Evolutionary conservation across 148 eudicot species (phyloP).

Genomic region (Heliosperma pusillum): DNA sequence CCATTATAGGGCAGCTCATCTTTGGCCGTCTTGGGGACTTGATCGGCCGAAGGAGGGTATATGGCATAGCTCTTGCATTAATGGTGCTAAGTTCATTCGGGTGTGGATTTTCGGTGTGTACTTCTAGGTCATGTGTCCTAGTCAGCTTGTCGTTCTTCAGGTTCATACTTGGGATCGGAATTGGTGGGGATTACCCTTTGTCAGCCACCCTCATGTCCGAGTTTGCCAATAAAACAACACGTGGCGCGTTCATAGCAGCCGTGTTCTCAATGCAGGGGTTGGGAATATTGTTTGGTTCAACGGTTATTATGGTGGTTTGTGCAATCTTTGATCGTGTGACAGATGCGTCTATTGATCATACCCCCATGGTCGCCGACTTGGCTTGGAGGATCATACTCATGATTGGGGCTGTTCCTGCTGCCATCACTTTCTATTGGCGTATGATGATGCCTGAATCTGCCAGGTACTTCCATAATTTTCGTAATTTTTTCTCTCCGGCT

Average conservation of each 20-base stretch:
- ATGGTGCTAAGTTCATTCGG: slow-evolving; percentile 55
- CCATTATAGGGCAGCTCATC: slow-evolving; percentile 44
- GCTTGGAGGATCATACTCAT: slow-evolving; percentile 62
- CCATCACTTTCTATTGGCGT: slow-evolving; percentile 60
- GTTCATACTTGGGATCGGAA: slow-evolving; percentile 49
- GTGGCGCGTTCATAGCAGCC: slow-evolving; percentile 59
- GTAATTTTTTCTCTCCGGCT: too few species aligned
- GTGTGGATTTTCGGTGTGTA: slow-evolving; percentile 50
- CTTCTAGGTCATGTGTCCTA: slow-evolving; percentile 30
- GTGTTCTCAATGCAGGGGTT: slow-evolving; percentile 73
- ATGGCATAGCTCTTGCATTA: slow-evolving; percentile 40
- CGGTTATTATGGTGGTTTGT: slow-evolving; percentile 45
- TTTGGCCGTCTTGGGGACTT: slow-evolving; percentile 54
- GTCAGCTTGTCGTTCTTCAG: slow-evolving; percentile 41
- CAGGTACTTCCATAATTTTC: slow-evolving; percentile 29
- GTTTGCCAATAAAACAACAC: slow-evolving; percentile 52
- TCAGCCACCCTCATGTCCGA: slow-evolving; percentile 74
- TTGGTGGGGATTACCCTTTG: slow-evolving; percentile 63
- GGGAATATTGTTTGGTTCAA: slow-evolving; percentile 46
- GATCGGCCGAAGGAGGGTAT: slow-evolving; percentile 41
- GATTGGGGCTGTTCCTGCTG: slow-evolving; percentile 63
- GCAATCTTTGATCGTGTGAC: slow-evolving; percentile 30
- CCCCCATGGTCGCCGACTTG: slow-evolving; percentile 36
- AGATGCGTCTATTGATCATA: background rate
- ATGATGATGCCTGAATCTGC: slow-evolving; percentile 75